These are phyloP conservation scores for Fusarium papillatum DNA, from an alignment of 2,329 filamentous ascomycete genomes.

Conservation along the genomic window DNA sequence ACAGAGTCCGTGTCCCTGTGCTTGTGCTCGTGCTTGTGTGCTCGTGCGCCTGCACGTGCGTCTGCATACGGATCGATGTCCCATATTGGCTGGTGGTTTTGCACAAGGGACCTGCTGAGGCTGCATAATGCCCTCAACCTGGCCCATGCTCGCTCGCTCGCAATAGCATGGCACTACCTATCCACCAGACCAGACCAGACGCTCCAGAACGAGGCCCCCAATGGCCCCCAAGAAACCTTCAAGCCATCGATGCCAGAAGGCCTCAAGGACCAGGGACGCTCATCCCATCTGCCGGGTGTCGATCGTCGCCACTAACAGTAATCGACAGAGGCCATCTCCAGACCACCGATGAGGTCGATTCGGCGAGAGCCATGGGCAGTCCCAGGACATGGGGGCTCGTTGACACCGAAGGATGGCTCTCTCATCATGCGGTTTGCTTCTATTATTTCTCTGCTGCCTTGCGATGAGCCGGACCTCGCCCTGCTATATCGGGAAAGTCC, in stretches of 20 bases:
- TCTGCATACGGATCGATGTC: conserved; percentile 1
- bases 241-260: conserved; percentile 14
- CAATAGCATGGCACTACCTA: conserved; percentile 14
- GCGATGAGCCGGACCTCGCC: conserved; percentile 8
- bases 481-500: conserved; percentile 25
- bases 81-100: conserved; percentile 2
- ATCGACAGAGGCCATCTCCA: conserved; percentile 22
- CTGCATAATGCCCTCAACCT: conserved; percentile 32
- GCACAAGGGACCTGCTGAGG: conserved; percentile 20
- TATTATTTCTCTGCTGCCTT: conserved; percentile 10
- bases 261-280: conserved; percentile 16
- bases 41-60: conserved; percentile 28
- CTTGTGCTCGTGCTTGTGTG: conserved; percentile 28
- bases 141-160: conserved; percentile 24
- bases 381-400: conserved; percentile 30
- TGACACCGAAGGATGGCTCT: conserved; percentile 22
- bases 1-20: conserved; percentile 20
- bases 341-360: conserved; percentile 16
- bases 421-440: conserved; percentile 15
- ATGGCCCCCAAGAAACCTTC: conserved; percentile 2
- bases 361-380: conserved; percentile 4
- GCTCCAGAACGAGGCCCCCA: conserved; percentile 21
- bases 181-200: conserved; percentile 2
- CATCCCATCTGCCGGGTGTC: conserved; percentile 34
- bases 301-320: conserved; percentile 35